Evolutionary conservation across 345 rosid genomes (phyloP).

Genomic region (Populus davidiana): DNA sequence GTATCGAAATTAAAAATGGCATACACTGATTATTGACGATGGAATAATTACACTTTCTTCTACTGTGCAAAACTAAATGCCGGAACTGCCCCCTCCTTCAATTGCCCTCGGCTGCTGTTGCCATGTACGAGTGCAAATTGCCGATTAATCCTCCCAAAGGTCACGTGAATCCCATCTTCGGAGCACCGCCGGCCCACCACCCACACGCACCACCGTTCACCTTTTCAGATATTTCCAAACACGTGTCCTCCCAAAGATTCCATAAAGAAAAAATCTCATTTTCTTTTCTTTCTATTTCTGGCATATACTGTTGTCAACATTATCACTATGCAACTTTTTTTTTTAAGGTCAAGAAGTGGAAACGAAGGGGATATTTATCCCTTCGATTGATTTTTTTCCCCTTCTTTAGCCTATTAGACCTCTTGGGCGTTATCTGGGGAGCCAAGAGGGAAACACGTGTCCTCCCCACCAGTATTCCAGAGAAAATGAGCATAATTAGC

Average conservation of each 20-base stretch:
- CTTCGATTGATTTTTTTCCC: too few relatives aligned
- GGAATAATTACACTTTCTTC: too few relatives aligned
- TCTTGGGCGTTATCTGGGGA: slow-evolving; percentile 28
- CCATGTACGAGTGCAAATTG: background rate
- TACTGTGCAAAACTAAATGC: slow-evolving; percentile 7
- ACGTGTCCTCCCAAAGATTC: background rate
- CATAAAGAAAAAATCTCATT: background rate
- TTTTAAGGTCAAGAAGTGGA: background rate
- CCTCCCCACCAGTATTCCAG: slow-evolving; percentile 95
- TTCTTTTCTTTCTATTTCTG: background rate
- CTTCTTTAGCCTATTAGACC: background rate
- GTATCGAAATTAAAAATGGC: too few relatives aligned
- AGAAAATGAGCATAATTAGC: slow-evolving; percentile 86
- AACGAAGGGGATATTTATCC: background rate
- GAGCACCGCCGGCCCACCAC: background rate
- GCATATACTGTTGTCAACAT: background rate
- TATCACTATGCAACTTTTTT: too few relatives aligned
- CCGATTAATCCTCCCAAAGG: background rate
- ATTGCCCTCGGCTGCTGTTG: background rate
- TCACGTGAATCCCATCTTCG: slow-evolving; percentile 13
- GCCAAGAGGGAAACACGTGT: slow-evolving; percentile 79
- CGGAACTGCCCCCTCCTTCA: background rate
- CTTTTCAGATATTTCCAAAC: too few relatives aligned
- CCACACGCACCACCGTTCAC: background rate
- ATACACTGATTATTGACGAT: too few relatives aligned